Evolutionary conservation across 73 alveolate species (phyloP).

Genomic region (Paramecium tetraurelia): DNA sequence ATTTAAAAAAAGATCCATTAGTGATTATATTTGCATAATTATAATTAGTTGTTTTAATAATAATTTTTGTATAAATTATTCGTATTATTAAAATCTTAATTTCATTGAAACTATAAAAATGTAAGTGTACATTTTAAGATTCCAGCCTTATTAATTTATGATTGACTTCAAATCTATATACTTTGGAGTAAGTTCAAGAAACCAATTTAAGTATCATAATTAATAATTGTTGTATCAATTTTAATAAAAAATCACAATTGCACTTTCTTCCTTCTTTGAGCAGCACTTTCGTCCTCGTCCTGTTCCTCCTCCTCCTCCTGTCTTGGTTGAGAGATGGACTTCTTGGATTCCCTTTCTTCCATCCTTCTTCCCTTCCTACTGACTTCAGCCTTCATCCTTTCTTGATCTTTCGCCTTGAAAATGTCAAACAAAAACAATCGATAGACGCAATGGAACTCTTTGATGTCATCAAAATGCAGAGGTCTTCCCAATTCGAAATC

Average conservation of each 20-base stretch:
- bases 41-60: neutral
- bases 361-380: neutral
- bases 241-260: neutral
- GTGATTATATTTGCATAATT: neutral
- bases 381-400: neutral
- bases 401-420: neutral
- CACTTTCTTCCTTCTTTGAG: neutral
- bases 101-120: neutral
- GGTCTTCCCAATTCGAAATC: slow-evolving; percentile 2
- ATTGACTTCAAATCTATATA: neutral
- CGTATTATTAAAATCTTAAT: neutral
- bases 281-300: neutral
- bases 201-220: neutral
- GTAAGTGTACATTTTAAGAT: neutral
- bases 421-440: neutral
- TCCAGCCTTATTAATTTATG: neutral
- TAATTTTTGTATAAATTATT: neutral
- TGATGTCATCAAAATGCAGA: neutral
- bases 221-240: neutral
- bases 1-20: neutral
- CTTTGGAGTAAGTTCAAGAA: neutral
- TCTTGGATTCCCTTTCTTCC: neutral
- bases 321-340: neutral
- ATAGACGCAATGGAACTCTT: neutral
- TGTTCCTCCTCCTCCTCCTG: neutral